A percentile compares a stretch with the other conserved stretches of the same genome.
Evolutionary conservation across 2,329 filamentous ascomycete genomes (phyloP).

Genomic region (Gyromitra esculenta): DNA sequence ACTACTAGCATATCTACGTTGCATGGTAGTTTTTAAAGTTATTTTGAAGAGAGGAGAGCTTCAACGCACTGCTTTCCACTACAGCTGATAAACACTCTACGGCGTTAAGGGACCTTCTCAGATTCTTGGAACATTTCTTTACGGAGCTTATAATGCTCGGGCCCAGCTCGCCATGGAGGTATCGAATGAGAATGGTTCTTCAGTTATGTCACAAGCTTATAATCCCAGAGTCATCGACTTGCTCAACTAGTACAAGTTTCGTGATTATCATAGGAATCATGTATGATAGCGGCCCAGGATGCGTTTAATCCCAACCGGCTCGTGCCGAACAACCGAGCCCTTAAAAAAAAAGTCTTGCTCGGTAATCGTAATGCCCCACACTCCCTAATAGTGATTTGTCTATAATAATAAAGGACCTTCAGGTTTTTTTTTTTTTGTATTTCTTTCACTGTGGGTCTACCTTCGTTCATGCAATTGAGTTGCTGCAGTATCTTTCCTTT

Average conservation of each 20-base stretch:
- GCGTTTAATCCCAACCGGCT: slow-evolving; percentile 19
- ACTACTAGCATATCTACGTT: neutral
- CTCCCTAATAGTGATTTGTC: slow-evolving; percentile 26
- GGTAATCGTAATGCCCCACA: slow-evolving; percentile 29
- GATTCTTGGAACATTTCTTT: neutral
- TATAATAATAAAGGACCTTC: neutral
- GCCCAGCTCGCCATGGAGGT: neutral
- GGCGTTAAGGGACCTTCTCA: slow-evolving; percentile 9
- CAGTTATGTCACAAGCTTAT: slow-evolving; percentile 16
- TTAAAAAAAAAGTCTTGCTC: slow-evolving; percentile 16
- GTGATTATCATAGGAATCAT: slow-evolving; percentile 6
- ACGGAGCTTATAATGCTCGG: slow-evolving; percentile 8
- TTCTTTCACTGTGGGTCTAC: neutral
- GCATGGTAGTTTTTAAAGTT: neutral
- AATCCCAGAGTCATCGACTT: slow-evolving; percentile 23
- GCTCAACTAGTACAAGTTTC: slow-evolving; percentile 32
- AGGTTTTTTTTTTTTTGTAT: slow-evolving; percentile 18
- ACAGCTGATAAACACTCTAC: neutral
- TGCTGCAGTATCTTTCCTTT: slow-evolving; percentile 6
- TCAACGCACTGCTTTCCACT: neutral
- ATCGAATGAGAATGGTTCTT: neutral
- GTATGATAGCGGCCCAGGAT: slow-evolving; percentile 24
- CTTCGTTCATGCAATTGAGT: slow-evolving; percentile 19
- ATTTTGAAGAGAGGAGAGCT: neutral
- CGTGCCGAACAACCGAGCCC: slow-evolving; percentile 46